Conservation (phyloP, 2,329 filamentous ascomycete species). For the Aspergillus japonicus region DNA sequence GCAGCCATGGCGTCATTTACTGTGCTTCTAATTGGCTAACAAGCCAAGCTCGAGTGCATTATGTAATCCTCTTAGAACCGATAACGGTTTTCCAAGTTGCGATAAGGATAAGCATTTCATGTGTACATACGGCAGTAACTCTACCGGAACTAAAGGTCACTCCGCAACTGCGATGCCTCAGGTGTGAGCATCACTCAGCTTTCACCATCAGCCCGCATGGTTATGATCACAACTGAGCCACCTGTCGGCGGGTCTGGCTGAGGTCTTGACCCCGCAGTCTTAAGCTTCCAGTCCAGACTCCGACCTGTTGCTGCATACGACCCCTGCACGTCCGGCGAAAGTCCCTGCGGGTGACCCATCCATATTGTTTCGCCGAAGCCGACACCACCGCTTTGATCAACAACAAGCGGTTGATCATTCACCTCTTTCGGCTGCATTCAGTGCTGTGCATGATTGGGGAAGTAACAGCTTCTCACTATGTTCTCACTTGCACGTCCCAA, state of each 20-base stretch:
- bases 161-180: too few relatives aligned
- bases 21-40: slow-evolving; percentile 7
- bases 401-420: neutral
- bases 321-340: neutral
- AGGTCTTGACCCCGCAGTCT: neutral
- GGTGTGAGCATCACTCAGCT: too few relatives aligned
- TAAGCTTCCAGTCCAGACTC: neutral
- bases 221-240: neutral
- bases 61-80: neutral
- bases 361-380: neutral
- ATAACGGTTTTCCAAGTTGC: neutral
- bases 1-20: slow-evolving; percentile 16
- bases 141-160: too few relatives aligned
- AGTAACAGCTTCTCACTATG: neutral
- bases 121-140: too few relatives aligned
- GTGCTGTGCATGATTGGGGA: neutral
- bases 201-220: neutral
- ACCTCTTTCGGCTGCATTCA: neutral
- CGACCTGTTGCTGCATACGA: neutral
- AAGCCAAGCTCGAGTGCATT: neutral
- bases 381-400: neutral
- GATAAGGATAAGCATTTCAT: too few relatives aligned
- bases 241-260: neutral
- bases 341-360: neutral
- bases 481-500: neutral